Evolutionary conservation across 306 rosid genomes (phyloP).

Genomic region (Hylodesmum podocarpum): DNA sequence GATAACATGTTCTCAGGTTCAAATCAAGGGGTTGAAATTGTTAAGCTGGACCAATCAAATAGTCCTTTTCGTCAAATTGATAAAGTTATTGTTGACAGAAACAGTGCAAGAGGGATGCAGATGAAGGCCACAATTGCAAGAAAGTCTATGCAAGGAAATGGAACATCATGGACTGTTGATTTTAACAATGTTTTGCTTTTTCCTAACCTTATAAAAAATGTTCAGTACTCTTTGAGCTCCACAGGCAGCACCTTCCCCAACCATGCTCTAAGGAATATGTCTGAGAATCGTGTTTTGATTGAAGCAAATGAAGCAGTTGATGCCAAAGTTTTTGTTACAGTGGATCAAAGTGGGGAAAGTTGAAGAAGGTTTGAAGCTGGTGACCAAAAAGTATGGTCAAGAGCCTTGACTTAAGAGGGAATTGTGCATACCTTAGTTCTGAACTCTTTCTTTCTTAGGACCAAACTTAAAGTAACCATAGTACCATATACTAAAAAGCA

Average conservation of each 20-base stretch:
- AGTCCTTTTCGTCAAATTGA: constrained; percentile 60
- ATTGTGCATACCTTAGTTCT: constrained; percentile 39
- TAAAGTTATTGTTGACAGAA: constrained; percentile 72
- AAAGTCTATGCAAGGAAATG: constrained; percentile 54
- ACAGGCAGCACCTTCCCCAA: constrained; percentile 40
- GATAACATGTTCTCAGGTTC: constrained; percentile 86
- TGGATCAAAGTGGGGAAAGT: constrained; percentile 52
- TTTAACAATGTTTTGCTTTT: constrained; percentile 62
- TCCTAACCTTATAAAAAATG: constrained; percentile 67
- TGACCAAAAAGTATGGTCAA: constrained; percentile 5
- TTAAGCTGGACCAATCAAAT: constrained; percentile 62
- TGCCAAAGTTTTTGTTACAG: constrained; percentile 57
- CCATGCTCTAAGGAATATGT: constrained; percentile 61
- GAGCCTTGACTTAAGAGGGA: constrained; percentile 12
- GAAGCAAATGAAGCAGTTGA: constrained; percentile 51
- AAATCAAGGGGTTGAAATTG: constrained; percentile 56
- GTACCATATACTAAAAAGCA: neutral
- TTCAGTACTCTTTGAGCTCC: constrained; percentile 65
- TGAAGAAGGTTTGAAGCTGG: constrained; percentile 30
- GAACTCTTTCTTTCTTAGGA: neutral
- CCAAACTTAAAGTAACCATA: neutral
- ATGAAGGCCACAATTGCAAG: constrained; percentile 62
- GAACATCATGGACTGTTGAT: constrained; percentile 69
- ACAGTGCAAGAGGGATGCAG: constrained; percentile 70
- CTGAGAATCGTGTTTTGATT: constrained; percentile 61